Evolutionary conservation across 768 basidiomycete genomes (phyloP), one percentile per base, ranked within the genome.

Genomic region (Boletus reticulatus): DNA sequence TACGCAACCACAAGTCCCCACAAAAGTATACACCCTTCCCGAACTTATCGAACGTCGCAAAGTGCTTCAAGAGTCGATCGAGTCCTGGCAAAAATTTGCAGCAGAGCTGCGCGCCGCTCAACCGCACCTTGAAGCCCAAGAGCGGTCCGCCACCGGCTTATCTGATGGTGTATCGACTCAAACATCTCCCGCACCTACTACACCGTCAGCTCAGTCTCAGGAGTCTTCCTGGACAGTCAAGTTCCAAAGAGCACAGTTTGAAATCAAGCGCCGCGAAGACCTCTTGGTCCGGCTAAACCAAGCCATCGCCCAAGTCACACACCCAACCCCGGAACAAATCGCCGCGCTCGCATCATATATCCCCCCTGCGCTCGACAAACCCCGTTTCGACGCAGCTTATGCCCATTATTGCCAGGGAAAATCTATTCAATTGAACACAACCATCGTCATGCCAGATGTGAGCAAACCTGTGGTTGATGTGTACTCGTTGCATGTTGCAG

Each of bases 251-350:
- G 62, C 62, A 17, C 68, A 64, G 36, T 60, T 68, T 50, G 69
- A 71, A 56, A 70, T 69, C 41, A 71, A 64, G 43, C 68, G 67
- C 24, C 66, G 67, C 38, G 64, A 70, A 50, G 68, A 68, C 20
- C 39, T 71, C 43, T 52, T 71, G 11, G 20, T 64, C 43, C 62
- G 64, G 11, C 50, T 69, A 36, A 67, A 71, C 36, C 69, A 64
- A 36, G 69, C 68, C 11, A 71, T 69, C 39, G 22, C 53, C 1
- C 67, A 69, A 29, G 47, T 64, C 34, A 59, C 58, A 13, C 42
- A 62, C 19, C 58, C 63, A 34, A 55, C 53, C 6, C 61, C 69
- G 34, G 69, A 67, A 44, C 62, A 68, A 41, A 43, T 66, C 9
- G 57, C 63, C n/a, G 57, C 63, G 2, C 64, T 70, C 10, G 66